phyloP scores from a whole-genome alignment of 177 flowering plant genomes.

The Vitis hybrid region DNA sequence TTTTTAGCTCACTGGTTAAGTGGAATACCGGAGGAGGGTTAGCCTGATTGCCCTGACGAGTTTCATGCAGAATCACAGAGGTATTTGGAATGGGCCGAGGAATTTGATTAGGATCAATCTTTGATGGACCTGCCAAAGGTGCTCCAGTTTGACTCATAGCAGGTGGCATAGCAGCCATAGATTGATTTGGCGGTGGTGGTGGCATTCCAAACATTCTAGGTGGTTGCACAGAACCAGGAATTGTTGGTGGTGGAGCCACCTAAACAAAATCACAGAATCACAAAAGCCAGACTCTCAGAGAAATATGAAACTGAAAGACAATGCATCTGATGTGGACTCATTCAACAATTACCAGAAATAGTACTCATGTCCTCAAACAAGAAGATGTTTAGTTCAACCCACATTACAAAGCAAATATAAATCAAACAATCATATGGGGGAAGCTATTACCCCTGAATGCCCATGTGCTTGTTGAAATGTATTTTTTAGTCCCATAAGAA shows the following conservation, averaged over 20 bases:
- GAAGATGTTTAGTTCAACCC: too few species aligned
- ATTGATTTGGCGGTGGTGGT: conserved; percentile 53
- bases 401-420: too few species aligned
- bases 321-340: background rate
- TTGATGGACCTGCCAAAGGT: conserved; percentile 57
- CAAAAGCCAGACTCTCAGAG: conserved; percentile 15
- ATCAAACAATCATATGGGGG: too few species aligned
- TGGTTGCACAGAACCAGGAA: conserved; percentile 60
- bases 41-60: conserved; percentile 88
- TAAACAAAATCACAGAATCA: conserved; percentile 21
- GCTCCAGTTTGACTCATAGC: conserved; percentile 63
- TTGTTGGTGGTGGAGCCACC: conserved; percentile 47
- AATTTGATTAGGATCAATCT: conserved; percentile 95
- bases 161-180: conserved; percentile 57
- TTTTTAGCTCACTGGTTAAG: background rate
- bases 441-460: too few species aligned
- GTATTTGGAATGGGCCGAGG: conserved; percentile 84
- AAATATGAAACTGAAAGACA: background rate
- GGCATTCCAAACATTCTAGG: conserved; percentile 81
- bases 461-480: too few species aligned
- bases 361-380: background rate
- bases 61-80: conserved; percentile 57
- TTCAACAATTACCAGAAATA: background rate
- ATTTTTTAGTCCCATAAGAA: too few species aligned
- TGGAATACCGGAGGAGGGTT: conserved; percentile 78